Percentiles rank a stretch among this genome's conserved stretches.
phyloP scores from a whole-genome alignment of 257 asterid species.

The Gardenia jasminoides region DNA sequence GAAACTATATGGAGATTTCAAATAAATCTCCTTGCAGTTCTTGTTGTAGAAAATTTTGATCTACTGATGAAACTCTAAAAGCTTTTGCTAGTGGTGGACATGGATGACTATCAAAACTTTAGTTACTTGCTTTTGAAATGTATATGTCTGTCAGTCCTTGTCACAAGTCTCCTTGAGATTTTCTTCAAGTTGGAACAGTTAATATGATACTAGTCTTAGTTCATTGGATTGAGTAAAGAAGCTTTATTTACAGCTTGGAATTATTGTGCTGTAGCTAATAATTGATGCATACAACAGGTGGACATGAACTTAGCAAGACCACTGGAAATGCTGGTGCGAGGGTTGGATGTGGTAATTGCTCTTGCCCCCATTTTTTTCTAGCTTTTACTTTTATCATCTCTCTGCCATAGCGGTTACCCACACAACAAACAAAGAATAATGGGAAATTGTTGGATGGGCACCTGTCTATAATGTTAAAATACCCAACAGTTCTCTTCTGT shows the following conservation, averaged over 20 bases:
- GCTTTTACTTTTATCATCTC: no score
- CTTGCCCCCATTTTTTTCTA: constrained; percentile 6
- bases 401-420: no score
- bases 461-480: no score
- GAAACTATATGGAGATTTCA: background rate
- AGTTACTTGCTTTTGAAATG: background rate
- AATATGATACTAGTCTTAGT: background rate
- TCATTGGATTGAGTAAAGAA: background rate
- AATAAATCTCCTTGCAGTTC: background rate
- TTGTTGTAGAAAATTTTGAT: background rate
- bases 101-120: background rate
- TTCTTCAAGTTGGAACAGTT: background rate
- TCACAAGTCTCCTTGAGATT: background rate
- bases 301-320: constrained; percentile 91
- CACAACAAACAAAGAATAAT: no score
- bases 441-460: no score
- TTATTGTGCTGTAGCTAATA: constrained; percentile 4
- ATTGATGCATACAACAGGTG: constrained; percentile 45
- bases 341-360: constrained; percentile 75
- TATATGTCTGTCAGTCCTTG: background rate
- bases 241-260: background rate
- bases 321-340: constrained; percentile 95
- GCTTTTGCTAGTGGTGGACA: background rate
- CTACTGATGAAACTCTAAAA: background rate
- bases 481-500: no score